Base-by-base conservation (phyloP, 306 rosid genomes). In the Cicer yamashitae region DNA sequence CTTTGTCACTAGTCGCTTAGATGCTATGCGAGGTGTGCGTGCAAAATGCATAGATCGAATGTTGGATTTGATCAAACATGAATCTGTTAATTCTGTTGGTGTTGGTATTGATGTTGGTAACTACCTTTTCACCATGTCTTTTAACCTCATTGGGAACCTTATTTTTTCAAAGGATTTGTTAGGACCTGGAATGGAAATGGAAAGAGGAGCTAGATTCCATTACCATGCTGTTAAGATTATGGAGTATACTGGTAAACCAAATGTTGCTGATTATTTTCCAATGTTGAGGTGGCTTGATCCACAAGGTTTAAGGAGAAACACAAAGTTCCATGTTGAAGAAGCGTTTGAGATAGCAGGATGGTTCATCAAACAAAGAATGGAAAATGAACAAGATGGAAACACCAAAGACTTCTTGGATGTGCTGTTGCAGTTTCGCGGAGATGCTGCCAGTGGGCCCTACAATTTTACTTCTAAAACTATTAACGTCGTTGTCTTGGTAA, bases 201-300 rank as follows among this genome's bases (percentile, higher is more conserved):
- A 84, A 78, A 89, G 88, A 70, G 98, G 98, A 6, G 85, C 70
- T 1, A 69, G 18, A 34, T 93, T 93, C 60, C 91, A 88, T 59
- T 43, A 73, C 69, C 97, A 93, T 46, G 86, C 92, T 0, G 74
- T 87, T 1, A 85, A 86, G 77, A 91, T 93, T 18, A 91, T 88
- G 98, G 93, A 93, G 78, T 76, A 76, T 25, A 92, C 96, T 15
- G 98, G 97, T 70, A 91, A 88, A 73, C 97, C 97, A 0, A 91
- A 93, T 10, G 71, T 87, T 17, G 97, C 98, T 0, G 98, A 93
- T 76, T 93, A 87, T 58, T 70, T 91, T 14, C 96, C 92, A 0
- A 8, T 77, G 22, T 30, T 91, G 7, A 84, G 82, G 81, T 74
- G 93, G 84, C 7, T 91, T 25, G 98, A 93, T 37, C 98, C 96